phyloP scores from a whole-genome alignment of 768 basidiomycete species.

The Tubosaeta sp. region DNA sequence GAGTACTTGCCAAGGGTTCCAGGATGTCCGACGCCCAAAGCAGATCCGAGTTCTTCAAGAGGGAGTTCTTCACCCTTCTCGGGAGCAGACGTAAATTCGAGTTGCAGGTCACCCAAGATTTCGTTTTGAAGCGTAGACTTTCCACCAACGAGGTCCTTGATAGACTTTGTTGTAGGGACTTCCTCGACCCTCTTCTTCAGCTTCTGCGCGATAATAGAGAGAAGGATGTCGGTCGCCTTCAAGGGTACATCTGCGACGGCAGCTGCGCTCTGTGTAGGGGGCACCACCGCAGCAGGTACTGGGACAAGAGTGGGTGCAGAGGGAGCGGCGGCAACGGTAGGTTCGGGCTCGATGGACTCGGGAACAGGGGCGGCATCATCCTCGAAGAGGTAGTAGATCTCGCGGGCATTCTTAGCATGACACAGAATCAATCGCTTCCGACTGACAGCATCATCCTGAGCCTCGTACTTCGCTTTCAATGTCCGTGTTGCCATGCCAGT shows the following conservation, averaged over 20 bases:
- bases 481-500: constrained; percentile 93
- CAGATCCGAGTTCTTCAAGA: constrained; percentile 90
- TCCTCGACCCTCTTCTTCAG: constrained; percentile 93
- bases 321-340: constrained; percentile 36
- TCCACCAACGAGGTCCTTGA: constrained; percentile 97
- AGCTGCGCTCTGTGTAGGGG: constrained; percentile 59
- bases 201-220: constrained; percentile 92
- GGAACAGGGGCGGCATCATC: constrained; percentile 53
- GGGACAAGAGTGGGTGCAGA: constrained; percentile 40
- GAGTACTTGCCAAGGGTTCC: constrained; percentile 94
- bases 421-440: constrained; percentile 80
- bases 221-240: constrained; percentile 85
- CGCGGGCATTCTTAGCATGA: constrained; percentile 92
- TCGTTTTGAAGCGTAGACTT: constrained; percentile 99
- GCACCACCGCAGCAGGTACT: constrained; percentile 39
- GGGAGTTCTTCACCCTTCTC: constrained; percentile 99
- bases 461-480: constrained; percentile 90
- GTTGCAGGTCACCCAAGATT: constrained; percentile 93
- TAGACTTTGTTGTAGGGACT: constrained; percentile 85
- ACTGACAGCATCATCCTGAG: constrained; percentile 78
- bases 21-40: constrained; percentile 72
- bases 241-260: constrained; percentile 87
- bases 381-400: constrained; percentile 97
- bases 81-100: constrained; percentile 91
- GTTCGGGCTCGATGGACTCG: constrained; percentile 27